Percentiles rank a stretch among this genome's conserved stretches.
Evolutionary conservation across 306 rosid genomes (phyloP).

Genomic region (Cicer pinnatifidum): DNA sequence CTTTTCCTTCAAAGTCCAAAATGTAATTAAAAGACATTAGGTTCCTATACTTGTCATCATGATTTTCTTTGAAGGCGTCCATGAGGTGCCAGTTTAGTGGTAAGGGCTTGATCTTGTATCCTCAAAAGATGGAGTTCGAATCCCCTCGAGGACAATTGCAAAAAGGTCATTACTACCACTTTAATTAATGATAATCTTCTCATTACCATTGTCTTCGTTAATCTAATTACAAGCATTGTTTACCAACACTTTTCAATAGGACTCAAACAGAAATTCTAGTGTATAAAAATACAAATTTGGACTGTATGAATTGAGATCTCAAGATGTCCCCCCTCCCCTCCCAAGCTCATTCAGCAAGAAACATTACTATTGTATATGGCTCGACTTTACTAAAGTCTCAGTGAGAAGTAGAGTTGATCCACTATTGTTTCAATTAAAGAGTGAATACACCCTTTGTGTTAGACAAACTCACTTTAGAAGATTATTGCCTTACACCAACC

Average conservation of each 20-base stretch:
- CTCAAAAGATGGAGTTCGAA: too few species aligned
- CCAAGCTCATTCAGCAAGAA: not conserved
- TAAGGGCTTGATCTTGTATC: too few species aligned
- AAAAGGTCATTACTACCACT: too few species aligned
- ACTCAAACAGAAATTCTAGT: not conserved
- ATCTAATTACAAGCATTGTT: not conserved
- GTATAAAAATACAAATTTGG: constrained; percentile 4
- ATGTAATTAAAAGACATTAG: not conserved
- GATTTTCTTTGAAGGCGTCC: constrained; percentile 1
- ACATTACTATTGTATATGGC: not conserved
- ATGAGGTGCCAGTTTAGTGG: too few species aligned
- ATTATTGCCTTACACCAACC: constrained; percentile 23
- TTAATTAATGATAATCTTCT: too few species aligned
- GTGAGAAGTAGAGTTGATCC: not conserved
- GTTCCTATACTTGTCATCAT: constrained; percentile 19
- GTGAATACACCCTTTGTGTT: not conserved
- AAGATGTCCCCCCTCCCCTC: not conserved
- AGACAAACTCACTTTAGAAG: not conserved
- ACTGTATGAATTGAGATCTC: not conserved
- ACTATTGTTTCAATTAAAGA: not conserved
- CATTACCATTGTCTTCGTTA: not conserved
- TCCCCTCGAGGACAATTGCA: too few species aligned
- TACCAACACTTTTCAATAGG: not conserved
- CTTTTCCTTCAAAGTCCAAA: not conserved
- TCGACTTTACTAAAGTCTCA: not conserved